phyloP scores from a whole-genome alignment of 2,329 filamentous ascomycete genomes.

The Cytospora chrysosperma region DNA sequence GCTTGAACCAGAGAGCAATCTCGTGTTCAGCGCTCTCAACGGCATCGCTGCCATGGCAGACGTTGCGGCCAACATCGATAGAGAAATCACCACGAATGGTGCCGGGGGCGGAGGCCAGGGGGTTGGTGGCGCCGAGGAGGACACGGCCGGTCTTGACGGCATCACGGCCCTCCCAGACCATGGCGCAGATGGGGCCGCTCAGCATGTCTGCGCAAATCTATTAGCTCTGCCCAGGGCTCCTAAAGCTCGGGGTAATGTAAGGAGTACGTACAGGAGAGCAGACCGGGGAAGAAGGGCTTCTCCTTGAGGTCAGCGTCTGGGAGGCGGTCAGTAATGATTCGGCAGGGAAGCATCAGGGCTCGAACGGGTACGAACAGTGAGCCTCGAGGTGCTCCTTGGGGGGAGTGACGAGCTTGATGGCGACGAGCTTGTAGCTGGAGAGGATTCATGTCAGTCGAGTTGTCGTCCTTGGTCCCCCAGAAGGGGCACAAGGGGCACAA shows the following conservation, averaged over 20 bases:
- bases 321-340: conserved; percentile 31
- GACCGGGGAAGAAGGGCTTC: conserved; percentile 96
- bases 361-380: conserved; percentile 64
- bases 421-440: conserved; percentile 90
- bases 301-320: conserved; percentile 79
- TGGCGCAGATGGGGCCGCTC: conserved; percentile 95
- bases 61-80: conserved; percentile 51
- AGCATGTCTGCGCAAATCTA: conserved; percentile 72
- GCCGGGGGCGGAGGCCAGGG: conserved; percentile 86
- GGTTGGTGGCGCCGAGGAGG: conserved; percentile 99
- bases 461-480: conserved; percentile 8
- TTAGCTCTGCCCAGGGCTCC: conserved; percentile 20
- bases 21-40: conserved; percentile 99
- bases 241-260: not conserved
- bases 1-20: conserved; percentile 97
- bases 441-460: conserved; percentile 12
- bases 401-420: conserved; percentile 91
- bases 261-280: conserved; percentile 75
- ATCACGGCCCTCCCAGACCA: conserved; percentile 99
- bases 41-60: conserved; percentile 96
- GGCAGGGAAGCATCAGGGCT: conserved; percentile 16
- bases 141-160: conserved; percentile 96
- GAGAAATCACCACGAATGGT: conserved; percentile 97
- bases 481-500: conserved; percentile 9
- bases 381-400: conserved; percentile 94